These are phyloP conservation scores for Xylariaceae sp. DNA, from an alignment of 2,329 filamentous ascomycete species.

Conservation along the genomic window DNA sequence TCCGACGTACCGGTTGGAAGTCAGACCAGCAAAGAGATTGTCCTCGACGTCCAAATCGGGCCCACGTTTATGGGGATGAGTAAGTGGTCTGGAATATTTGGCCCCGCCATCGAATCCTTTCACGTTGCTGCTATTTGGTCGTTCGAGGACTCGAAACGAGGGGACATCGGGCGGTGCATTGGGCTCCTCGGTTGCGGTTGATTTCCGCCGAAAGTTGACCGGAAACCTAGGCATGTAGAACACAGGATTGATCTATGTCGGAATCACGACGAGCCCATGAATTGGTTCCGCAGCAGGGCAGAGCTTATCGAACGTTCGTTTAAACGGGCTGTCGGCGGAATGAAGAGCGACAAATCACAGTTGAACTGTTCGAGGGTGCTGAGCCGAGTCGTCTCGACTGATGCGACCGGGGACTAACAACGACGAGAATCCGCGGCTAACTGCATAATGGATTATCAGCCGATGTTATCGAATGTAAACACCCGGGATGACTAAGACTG, in stretches of 20 bases:
- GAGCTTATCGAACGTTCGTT: constrained; percentile 10
- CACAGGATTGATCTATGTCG: constrained; percentile 19
- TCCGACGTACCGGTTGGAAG: constrained; percentile 52
- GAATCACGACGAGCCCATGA: constrained; percentile 25
- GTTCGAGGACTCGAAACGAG: constrained; percentile 57
- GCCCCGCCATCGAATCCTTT: constrained; percentile 51
- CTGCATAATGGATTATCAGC: constrained; percentile 37
- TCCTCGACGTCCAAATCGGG: constrained; percentile 41
- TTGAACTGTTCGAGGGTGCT: constrained; percentile 7
- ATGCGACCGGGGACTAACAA: constrained; percentile 8
- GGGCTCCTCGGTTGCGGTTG: constrained; percentile 52
- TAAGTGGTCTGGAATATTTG: constrained; percentile 36
- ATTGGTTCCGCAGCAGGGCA: constrained; percentile 11
- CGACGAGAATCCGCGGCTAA: constrained; percentile 28
- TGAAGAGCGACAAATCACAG: no score
- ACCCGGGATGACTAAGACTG: constrained; percentile 8
- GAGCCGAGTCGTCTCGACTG: constrained; percentile 1
- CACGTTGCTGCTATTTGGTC: constrained; percentile 41
- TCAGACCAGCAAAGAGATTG: constrained; percentile 56
- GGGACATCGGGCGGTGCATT: constrained; percentile 47
- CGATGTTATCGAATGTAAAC: constrained; percentile 28
- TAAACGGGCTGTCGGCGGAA: constrained; percentile 2
- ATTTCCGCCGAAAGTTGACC: constrained; percentile 58
- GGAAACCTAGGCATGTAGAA: constrained; percentile 61
- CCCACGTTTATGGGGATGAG: constrained; percentile 36